Base-by-base conservation (phyloP, 2,329 filamentous ascomycete genomes). In the Alternaria atra region DNA sequence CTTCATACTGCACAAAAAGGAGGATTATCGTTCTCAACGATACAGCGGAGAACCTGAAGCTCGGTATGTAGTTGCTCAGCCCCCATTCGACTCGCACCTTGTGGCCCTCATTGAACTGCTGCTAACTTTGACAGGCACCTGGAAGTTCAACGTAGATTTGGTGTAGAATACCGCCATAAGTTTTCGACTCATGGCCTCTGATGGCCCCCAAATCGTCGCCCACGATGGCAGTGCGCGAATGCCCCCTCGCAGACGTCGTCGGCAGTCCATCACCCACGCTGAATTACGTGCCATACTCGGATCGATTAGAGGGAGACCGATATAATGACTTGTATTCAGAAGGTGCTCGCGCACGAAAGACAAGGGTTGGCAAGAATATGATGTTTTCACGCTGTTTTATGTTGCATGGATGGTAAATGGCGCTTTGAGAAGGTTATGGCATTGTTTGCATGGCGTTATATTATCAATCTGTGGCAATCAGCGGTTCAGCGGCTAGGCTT, bases 1-100 rank as follows among this genome's bases (percentile, higher is more conserved):
- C 94, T 4, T 88, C 93, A 0, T 99, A 99, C 79, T 99, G 96
- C 82, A 97, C 92, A 79, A 94, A 95, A 80, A 87, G 95, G 55
- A 87, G 95, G 44, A 86, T 97, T 25, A 97, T 98, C 66, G 79
- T 99, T 9, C 84, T 99, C 20, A 92, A 93, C 56, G 93, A 97
- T 72, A 98, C 95, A 2, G 95, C 95, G 0, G 91, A 97, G 68
- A 97, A 97, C 71, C 83, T 99, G 53, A 93, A 91, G 70, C 89
- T 92, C 76, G 91, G 94, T 95, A 85, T 79, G 87, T 84, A 12
- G 32, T 17, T 10, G 20, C 20, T 20, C 20, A 20, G 20, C 20
- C 20, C 20, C 20, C 20, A 20, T 20, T 20, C 2, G 20, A 20
- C 20, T 20, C 20, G 20, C 20, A 20, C 17, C 32, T 25, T 20